Percentiles rank a stretch among this genome's conserved stretches.
Evolutionary conservation across 257 asterid species (phyloP).

Genomic region (Solanum virginianum): DNA sequence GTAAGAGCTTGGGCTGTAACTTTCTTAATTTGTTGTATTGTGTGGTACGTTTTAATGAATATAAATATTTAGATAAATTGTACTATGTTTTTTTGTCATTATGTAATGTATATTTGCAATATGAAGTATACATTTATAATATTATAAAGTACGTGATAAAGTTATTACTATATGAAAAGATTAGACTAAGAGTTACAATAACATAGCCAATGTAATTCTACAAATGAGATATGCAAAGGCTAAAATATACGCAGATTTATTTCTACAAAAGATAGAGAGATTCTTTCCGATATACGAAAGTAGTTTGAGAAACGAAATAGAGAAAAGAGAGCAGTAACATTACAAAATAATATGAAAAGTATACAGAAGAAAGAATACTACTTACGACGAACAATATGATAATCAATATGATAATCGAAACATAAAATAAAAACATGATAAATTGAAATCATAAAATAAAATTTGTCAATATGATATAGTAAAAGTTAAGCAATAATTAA

Average conservation of each 20-base stretch:
- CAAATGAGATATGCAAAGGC: neutral
- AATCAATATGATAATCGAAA: neutral
- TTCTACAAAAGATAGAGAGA: too few relatives aligned
- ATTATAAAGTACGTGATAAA: neutral
- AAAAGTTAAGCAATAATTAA: neutral
- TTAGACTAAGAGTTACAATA: neutral
- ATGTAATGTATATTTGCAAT: neutral
- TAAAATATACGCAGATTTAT: too few relatives aligned
- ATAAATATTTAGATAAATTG: neutral
- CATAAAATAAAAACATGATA: neutral
- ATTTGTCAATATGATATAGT: neutral
- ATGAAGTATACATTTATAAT: neutral
- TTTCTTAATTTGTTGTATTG: neutral
- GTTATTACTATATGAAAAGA: neutral
- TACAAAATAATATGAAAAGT: neutral
- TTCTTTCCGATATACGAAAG: too few relatives aligned
- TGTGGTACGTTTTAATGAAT: rapidly evolving
- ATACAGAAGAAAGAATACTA: neutral
- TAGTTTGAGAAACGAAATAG: neutral
- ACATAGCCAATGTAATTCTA: neutral
- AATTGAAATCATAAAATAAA: neutral
- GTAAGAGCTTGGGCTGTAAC: neutral
- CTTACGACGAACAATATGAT: too few relatives aligned
- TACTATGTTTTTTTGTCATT: neutral
- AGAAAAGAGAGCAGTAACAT: neutral